Evolutionary conservation across 73 alveolate genomes (phyloP), one percentile per base, ranked within the genome.

Genomic region (Paraurostyla sp.): DNA sequence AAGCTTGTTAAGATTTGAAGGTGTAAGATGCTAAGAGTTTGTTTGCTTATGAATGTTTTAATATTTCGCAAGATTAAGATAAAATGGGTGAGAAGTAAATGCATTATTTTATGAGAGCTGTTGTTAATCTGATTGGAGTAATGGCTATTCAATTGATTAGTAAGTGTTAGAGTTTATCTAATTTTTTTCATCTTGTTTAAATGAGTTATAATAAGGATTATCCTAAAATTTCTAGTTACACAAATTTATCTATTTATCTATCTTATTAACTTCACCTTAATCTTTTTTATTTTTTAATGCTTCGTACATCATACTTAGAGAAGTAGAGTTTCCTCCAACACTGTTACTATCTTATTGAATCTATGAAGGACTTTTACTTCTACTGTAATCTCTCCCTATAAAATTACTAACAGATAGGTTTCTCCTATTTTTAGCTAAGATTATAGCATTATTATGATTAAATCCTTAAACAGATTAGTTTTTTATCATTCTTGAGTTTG

Each of bases 291-390:
- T 38, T 65, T 65, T 7, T 18, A 38, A 58, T 1, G 59, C 82
- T 65, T 38, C 41, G 18, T 65, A 35, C 6, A 65, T 65, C 16
- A 65, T 22, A 30, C 46, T 65, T 65, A 22, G 23, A 60, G 78
- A 29, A 3, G 52, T 33, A 2, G 45, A 16, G 9, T 30, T 29
- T 30, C 49, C 4, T 29, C 45, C 7, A 60, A 50, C n/a, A n/a
- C n/a, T n/a, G n/a, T n/a, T n/a, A n/a, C n/a, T n/a, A n/a, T n/a
- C n/a, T n/a, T n/a, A 60, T 3, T 60, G 23, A 6, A 9, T 27
- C 32, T 60, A 60, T 38, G 82, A 33, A 33, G 82, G 82, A 38
- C 82, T 65, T 38, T 38, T 65, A 65, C 82, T 65, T 25, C 45
- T 25, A 38, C 46, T 65, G 6, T 2, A 22, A 65, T 65, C 46